A percentile compares a stretch with the other conserved stretches of the same genome.
Conservation (phyloP, 1,284 basidiomycete genomes). For the Moniliella sp. region DNA sequence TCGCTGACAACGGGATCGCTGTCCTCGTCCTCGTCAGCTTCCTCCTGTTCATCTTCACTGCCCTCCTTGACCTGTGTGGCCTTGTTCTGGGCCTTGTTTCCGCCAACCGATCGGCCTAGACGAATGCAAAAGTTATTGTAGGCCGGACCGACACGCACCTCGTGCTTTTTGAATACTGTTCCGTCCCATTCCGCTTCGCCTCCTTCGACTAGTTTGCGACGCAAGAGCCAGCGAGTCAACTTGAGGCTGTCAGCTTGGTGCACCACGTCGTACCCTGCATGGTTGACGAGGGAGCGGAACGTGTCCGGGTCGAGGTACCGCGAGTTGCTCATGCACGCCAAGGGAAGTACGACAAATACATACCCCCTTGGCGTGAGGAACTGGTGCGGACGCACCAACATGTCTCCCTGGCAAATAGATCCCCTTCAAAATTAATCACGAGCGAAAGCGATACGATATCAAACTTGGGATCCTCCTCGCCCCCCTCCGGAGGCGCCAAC, state of each 20-base stretch:
- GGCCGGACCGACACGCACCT: constrained; percentile 25
- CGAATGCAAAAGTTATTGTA: constrained; percentile 35
- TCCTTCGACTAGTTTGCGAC: constrained; percentile 1
- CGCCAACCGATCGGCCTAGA: neutral
- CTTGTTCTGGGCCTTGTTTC: no score
- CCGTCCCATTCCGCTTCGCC: constrained; percentile 18
- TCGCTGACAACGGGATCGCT: no score
- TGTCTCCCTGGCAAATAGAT: constrained; percentile 27
- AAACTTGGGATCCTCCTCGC: constrained; percentile 13
- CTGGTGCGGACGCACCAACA: constrained; percentile 22
- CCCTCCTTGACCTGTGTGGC: no score
- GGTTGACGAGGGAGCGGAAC: constrained; percentile 22
- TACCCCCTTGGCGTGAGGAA: constrained; percentile 22
- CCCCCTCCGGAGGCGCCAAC: constrained; percentile 12
- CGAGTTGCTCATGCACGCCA: constrained; percentile 34
- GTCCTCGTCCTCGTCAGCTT: no score
- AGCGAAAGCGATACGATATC: constrained; percentile 35
- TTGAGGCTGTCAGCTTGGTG: constrained; percentile 30
- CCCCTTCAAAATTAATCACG: constrained; percentile 36
- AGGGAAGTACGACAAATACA: constrained; percentile 35
- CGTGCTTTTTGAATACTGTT: constrained; percentile 27
- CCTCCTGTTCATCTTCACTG: no score
- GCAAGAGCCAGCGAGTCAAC: constrained; percentile 33
- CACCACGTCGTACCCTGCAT: constrained; percentile 30
- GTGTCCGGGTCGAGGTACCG: constrained; percentile 33